Evolutionary conservation across 768 basidiomycete species (phyloP).

Genomic region (Favolaschia claudopus): DNA sequence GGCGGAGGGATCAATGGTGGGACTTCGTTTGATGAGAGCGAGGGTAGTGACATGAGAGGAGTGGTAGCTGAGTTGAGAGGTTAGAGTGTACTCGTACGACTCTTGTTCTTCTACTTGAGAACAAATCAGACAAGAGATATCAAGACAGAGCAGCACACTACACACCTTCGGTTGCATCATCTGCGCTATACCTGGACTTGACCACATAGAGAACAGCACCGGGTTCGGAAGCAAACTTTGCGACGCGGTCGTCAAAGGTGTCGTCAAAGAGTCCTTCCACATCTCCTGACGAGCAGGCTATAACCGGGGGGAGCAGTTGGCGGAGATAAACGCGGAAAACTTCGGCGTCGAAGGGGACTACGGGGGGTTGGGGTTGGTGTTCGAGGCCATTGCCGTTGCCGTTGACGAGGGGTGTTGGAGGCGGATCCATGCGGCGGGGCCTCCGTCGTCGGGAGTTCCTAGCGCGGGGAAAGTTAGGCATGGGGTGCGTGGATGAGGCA

Average conservation of each 20-base stretch:
- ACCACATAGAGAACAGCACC: constrained; percentile 85
- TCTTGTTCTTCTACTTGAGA: constrained; percentile 68
- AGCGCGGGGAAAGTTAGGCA: constrained; percentile 24
- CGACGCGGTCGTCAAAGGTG: constrained; percentile 77
- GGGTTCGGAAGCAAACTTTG: constrained; percentile 77
- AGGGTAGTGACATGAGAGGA: constrained; percentile 83
- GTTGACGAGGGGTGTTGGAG: constrained; percentile 18
- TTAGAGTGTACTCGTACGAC: constrained; percentile 72
- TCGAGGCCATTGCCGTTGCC: constrained; percentile 27
- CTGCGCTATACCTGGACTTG: constrained; percentile 54
- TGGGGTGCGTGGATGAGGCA: constrained; percentile 17
- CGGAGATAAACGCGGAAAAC: constrained; percentile 77
- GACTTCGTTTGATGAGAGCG: constrained; percentile 92
- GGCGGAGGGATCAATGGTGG: constrained; percentile 78
- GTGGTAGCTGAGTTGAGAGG: constrained; percentile 80
- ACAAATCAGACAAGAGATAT: constrained; percentile 15
- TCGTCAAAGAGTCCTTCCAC: constrained; percentile 74
- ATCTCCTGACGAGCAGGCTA: constrained; percentile 75
- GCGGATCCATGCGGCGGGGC: constrained; percentile 27
- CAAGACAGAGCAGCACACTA: constrained; percentile 3
- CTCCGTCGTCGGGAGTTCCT: constrained; percentile 22
- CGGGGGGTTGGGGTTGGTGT: constrained; percentile 42
- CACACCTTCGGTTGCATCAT: constrained; percentile 78
- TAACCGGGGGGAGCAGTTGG: constrained; percentile 77
- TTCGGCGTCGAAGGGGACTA: constrained; percentile 65